Evolutionary conservation across 441 rosid genomes (phyloP).

Genomic region (Adansonia madagascariensis): DNA sequence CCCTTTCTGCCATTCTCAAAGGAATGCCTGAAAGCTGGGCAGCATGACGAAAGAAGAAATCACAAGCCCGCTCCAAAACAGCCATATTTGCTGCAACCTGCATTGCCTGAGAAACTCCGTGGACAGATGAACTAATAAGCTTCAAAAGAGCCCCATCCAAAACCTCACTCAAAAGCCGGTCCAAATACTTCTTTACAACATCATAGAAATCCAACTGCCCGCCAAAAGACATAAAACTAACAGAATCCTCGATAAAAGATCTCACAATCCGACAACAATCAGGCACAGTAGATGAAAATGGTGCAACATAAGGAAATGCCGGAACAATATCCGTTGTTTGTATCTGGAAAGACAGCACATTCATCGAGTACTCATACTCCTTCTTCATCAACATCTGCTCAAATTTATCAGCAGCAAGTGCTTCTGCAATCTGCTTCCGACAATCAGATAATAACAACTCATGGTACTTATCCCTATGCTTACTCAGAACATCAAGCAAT

Average conservation of each 20-base stretch:
- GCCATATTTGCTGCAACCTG: conserved; percentile 19
- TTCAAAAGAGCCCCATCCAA: conserved; percentile 19
- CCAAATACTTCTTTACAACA: conserved; percentile 19
- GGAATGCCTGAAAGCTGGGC: conserved; percentile 11
- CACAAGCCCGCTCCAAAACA: conserved; percentile 12
- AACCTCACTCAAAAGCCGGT: conserved; percentile 8
- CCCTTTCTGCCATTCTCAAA: conserved; percentile 14
- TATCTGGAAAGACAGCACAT: conserved; percentile 1
- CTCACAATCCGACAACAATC: conserved; percentile 19
- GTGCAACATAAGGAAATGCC: conserved; percentile 7
- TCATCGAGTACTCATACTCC: conserved; percentile 14
- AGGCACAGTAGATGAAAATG: conserved; percentile 14
- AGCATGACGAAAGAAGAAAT: conserved; percentile 10
- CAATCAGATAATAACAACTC: conserved; percentile 11
- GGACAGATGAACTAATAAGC: conserved; percentile 17
- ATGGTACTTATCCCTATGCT: conserved; percentile 21
- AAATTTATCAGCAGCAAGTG: conserved; percentile 17
- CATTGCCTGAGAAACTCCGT: conserved; percentile 12
- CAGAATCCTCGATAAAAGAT: conserved; percentile 14
- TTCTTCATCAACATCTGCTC: conserved; percentile 18
- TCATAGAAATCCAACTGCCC: conserved; percentile 11
- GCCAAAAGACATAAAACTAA: conserved; percentile 2
- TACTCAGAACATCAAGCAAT: conserved; percentile 7
- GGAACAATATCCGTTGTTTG: conserved; percentile 17
- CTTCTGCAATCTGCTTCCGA: conserved; percentile 8